phyloP scores from a whole-genome alignment of 2,329 filamentous ascomycete genomes.

The Fusarium subglutinans region DNA sequence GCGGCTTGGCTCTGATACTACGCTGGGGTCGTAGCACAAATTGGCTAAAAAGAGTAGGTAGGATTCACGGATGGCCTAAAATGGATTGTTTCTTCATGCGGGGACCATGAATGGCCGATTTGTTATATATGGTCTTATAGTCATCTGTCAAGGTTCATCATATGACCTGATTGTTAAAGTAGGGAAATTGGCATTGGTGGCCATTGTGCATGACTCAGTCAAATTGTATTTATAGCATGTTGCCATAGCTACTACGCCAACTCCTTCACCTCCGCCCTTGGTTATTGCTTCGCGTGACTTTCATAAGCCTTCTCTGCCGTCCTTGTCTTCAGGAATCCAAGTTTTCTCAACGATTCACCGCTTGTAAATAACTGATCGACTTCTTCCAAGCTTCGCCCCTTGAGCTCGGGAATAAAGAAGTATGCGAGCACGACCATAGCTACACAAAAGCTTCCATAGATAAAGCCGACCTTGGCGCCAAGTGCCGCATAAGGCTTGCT shows the following conservation, averaged over 20 bases:
- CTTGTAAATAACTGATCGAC: conserved; percentile 56
- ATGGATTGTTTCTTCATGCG: not conserved
- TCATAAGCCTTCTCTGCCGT: not conserved
- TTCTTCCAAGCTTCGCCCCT: conserved; percentile 62
- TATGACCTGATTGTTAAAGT: not conserved
- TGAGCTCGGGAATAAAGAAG: conserved; percentile 65
- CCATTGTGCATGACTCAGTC: not conserved
- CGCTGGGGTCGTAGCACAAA: not conserved
- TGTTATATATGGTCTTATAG: fast-evolving
- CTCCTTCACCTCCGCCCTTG: not conserved
- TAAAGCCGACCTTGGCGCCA: conserved; percentile 50
- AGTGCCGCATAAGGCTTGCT: conserved; percentile 47
- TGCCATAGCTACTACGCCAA: fast-evolving
- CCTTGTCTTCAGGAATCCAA: not conserved
- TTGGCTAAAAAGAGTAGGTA: not conserved
- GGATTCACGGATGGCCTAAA: not conserved
- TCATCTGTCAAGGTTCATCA: fast-evolving
- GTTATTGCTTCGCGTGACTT: not conserved
- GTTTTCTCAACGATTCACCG: not conserved
- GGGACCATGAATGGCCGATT: fast-evolving
- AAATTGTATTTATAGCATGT: fast-evolving
- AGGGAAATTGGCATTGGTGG: fast-evolving
- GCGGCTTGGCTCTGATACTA: not conserved
- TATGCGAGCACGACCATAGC: not conserved
- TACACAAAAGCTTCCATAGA: conserved; percentile 46